Evolutionary conservation across 1,139 yeast genomes (phyloP), one percentile per base, ranked within the genome.

Genomic region (Hansenula sp.): DNA sequence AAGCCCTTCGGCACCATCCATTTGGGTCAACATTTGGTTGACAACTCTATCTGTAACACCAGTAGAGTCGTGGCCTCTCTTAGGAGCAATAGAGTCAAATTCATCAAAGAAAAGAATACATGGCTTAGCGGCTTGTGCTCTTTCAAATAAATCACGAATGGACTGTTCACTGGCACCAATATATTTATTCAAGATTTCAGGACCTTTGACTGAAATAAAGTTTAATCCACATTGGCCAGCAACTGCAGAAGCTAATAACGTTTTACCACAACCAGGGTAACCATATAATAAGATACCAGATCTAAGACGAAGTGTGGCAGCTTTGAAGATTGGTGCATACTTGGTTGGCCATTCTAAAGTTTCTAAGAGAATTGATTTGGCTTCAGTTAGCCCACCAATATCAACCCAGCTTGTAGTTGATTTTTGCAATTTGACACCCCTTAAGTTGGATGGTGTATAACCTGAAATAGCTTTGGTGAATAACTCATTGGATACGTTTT

Each of bases 1-100:
- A 32, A 91, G 70, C 0, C 98, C 98, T 63, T 93, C 99, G 1
- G 98, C 98, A 68, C 99, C 99, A 66, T 93, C 99, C 96, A 93
- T 90, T 62, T 94, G 98, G 0, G 99, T 93, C 58, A 93, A 77
- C 82, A 93, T 79, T 62, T 93, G 99, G 65, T 94, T 94, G 34
- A 93, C 99, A 35, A 93, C 97, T 58, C 99, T 77, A 62, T 93
- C 99, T 1, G 99, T 93, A 5, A 93, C 99, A 48, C 98, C 99
- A 0, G 99, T 91, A 3, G 96, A 87, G 60, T 93, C 99, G 60
- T 91, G 98, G 1, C 99, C 99, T 72, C 99, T 82, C 63, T 91
- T 91, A 1, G 99, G 98, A 0, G 98, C 98, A 59, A 93, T 89
- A 0, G 98, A 89, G 56, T 93, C 99, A 63, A 93, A 90, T 61